Conservation (phyloP, 768 basidiomycete genomes). For the Lepiota venenata region DNA sequence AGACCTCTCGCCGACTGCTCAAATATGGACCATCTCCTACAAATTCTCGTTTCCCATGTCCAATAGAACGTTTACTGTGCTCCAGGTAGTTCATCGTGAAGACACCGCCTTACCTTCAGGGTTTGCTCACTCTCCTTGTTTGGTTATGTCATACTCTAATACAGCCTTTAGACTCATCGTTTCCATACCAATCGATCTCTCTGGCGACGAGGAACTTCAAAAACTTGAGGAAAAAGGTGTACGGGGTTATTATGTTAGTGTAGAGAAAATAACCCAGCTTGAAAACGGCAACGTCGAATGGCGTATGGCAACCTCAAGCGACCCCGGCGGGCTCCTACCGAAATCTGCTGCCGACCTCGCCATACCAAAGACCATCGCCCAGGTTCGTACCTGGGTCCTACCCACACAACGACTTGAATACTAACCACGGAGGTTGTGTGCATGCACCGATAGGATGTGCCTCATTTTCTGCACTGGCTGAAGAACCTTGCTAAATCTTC, state of each 20-base stretch:
- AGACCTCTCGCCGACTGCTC: slow-evolving; percentile 57
- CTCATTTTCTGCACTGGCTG: slow-evolving; percentile 69
- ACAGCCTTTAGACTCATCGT: slow-evolving; percentile 38
- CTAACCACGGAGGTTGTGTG: not conserved
- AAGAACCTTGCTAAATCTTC: slow-evolving; percentile 24
- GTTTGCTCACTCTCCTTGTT: slow-evolving; percentile 33
- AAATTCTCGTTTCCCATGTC: slow-evolving; percentile 68
- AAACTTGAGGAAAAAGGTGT: slow-evolving; percentile 62
- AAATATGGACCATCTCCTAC: slow-evolving; percentile 73
- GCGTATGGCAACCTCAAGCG: slow-evolving; percentile 78
- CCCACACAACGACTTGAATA: not conserved
- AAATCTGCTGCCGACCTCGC: slow-evolving; percentile 57
- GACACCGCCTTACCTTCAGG: slow-evolving; percentile 52
- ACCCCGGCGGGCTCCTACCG: slow-evolving; percentile 68
- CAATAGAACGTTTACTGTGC: slow-evolving; percentile 71
- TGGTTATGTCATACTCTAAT: slow-evolving; percentile 21
- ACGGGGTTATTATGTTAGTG: slow-evolving; percentile 65
- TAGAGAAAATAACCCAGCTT: slow-evolving; percentile 63
- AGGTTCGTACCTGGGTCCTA: slow-evolving; percentile 33
- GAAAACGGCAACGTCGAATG: slow-evolving; percentile 67
- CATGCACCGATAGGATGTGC: slow-evolving; percentile 52
- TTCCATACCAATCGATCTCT: slow-evolving; percentile 69
- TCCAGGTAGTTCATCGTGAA: slow-evolving; percentile 58
- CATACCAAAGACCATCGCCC: slow-evolving; percentile 60
- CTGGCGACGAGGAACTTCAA: slow-evolving; percentile 51